Conservation (phyloP, 768 basidiomycete species). For the Ramaria rubella region DNA sequence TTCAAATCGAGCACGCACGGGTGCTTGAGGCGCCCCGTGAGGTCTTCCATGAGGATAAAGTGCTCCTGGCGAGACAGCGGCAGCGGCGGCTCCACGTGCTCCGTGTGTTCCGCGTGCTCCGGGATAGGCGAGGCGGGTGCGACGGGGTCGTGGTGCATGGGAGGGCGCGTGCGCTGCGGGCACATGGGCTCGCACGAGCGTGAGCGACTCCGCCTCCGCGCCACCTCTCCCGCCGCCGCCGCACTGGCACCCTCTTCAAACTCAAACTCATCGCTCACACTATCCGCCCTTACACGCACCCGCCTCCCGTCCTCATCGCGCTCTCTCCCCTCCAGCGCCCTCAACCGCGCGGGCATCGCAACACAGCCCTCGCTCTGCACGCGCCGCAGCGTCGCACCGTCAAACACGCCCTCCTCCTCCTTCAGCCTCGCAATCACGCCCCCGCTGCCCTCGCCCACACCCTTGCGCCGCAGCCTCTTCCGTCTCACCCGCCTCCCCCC, state of each 20-base stretch:
- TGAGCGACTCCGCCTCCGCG: constrained; percentile 33
- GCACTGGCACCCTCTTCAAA: constrained; percentile 28
- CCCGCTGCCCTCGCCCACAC: constrained; percentile 3
- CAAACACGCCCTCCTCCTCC: constrained; percentile 18
- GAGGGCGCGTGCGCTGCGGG: neutral
- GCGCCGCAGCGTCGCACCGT: constrained; percentile 42
- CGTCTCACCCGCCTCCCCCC: constrained; percentile 32
- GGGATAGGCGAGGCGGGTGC: constrained; percentile 23
- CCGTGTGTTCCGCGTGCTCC: constrained; percentile 24
- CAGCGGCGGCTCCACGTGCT: constrained; percentile 31
- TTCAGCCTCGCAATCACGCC: constrained; percentile 12
- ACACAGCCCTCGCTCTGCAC: constrained; percentile 58
- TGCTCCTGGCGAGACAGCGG: constrained; percentile 82
- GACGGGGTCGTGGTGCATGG: constrained; percentile 1
- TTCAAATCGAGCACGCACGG: constrained; percentile 97
- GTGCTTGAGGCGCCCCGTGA: constrained; percentile 84
- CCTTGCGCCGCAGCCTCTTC: constrained; percentile 33
- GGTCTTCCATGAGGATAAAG: constrained; percentile 98
- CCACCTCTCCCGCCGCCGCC: constrained; percentile 23
- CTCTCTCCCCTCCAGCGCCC: constrained; percentile 31
- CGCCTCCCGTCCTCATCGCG: neutral
- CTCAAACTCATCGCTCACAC: constrained; percentile 25
- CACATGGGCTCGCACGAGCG: constrained; percentile 27
- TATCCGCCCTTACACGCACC: constrained; percentile 12
- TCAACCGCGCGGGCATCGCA: constrained; percentile 29